Evolutionary conservation across 495 filamentous ascomycete genomes (phyloP).

Genomic region (Trichoderma asperelloides): DNA sequence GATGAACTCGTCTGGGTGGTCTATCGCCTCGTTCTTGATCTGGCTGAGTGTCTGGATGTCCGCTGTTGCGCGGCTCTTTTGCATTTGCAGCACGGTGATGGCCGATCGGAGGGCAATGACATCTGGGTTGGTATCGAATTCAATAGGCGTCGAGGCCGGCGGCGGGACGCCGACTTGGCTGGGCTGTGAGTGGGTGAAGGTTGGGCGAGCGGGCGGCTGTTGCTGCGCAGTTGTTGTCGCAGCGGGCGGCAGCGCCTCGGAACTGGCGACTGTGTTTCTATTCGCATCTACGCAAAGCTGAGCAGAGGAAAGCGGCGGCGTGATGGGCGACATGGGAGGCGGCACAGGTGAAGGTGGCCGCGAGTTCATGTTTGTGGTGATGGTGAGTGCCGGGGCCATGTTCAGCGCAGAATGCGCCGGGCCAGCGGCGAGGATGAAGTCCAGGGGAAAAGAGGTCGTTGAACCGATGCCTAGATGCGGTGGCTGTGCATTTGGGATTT

Average conservation of each 20-base stretch:
- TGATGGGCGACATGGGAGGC: slow-evolving; percentile 38
- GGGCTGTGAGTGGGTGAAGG: slow-evolving; percentile 34
- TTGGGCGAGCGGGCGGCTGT: slow-evolving; percentile 21
- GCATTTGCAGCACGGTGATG: slow-evolving; percentile 73
- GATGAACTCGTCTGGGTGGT: slow-evolving; percentile 60
- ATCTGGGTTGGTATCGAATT: slow-evolving; percentile 72
- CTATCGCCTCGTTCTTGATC: slow-evolving; percentile 54
- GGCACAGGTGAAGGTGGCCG: slow-evolving; percentile 25
- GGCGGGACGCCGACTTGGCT: slow-evolving; percentile 27
- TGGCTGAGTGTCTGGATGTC: slow-evolving; percentile 58
- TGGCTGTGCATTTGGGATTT: neutral
- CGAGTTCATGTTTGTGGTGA: slow-evolving; percentile 15
- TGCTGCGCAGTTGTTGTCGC: slow-evolving; percentile 1
- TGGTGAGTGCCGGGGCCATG: slow-evolving; percentile 24
- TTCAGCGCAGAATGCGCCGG: slow-evolving; percentile 7
- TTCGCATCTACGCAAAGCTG: slow-evolving; percentile 6
- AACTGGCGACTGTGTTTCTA: neutral
- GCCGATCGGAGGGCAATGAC: slow-evolving; percentile 72
- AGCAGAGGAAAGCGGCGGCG: slow-evolving; percentile 25
- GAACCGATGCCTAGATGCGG: neutral
- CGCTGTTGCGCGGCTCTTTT: slow-evolving; percentile 62
- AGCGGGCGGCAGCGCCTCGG: neutral
- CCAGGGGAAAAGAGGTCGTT: neutral
- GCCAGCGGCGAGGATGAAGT: neutral
- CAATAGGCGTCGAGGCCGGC: slow-evolving; percentile 57